Conservation (phyloP, 148 eudicot species). For the Vaccinium vitisidaea region DNA sequence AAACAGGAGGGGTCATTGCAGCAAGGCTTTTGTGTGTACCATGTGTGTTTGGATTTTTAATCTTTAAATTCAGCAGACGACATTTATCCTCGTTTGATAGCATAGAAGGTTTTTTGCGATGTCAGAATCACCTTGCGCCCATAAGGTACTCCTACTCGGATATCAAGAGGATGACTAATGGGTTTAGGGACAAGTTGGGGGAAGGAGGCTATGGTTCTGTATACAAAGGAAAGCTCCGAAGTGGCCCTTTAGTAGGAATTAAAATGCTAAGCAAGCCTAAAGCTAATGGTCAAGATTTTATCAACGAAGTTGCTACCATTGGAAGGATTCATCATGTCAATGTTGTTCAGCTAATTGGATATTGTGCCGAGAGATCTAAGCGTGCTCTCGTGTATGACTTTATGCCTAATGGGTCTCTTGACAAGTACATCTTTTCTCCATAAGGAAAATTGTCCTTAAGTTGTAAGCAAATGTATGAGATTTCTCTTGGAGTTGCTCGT, state of each 20-base stretch:
- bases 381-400: too few relatives aligned
- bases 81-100: conserved; percentile 13
- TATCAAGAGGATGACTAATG: conserved; percentile 18
- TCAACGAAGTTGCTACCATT: conserved; percentile 22
- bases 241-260: conserved; percentile 14
- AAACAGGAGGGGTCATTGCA: background rate
- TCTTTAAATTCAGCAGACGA: conserved; percentile 4
- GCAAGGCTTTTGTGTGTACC: background rate
- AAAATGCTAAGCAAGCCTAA: conserved; percentile 10
- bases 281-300: conserved; percentile 19
- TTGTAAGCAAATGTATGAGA: conserved; percentile 15
- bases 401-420: conserved; percentile 12
- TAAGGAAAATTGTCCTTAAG: background rate
- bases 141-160: conserved; percentile 21
- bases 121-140: conserved; percentile 9
- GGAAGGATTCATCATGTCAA: conserved; percentile 27
- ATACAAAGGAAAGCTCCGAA: conserved; percentile 21
- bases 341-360: conserved; percentile 18
- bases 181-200: conserved; percentile 19
- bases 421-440: conserved; percentile 8
- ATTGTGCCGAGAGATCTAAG: conserved; percentile 5
- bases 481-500: conserved; percentile 23
- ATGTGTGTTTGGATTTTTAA: background rate
- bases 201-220: conserved; percentile 24
- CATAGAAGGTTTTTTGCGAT: conserved; percentile 17